Percentiles rank a stretch among this genome's conserved stretches.
Evolutionary conservation across 345 rosid species (phyloP).

Genomic region (rapeseed (Brassica napus)): DNA sequence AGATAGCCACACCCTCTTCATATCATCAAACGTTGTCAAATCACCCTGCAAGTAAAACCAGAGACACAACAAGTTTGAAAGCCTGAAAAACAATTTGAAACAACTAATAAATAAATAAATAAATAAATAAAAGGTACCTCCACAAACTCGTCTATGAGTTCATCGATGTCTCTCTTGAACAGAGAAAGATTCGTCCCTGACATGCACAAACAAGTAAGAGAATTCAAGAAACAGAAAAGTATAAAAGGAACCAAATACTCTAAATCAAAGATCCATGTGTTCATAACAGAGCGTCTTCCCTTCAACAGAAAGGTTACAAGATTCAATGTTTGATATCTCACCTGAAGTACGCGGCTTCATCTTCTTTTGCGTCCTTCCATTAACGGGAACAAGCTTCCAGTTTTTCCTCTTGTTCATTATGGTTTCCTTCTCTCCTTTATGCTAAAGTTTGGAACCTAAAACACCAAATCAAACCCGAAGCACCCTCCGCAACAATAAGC

Average conservation of each 20-base stretch:
- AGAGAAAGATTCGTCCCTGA: constrained; percentile 47
- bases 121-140: constrained; percentile 38
- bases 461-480: not conserved
- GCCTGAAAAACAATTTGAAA: not conserved
- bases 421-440: not conserved
- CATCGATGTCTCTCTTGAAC: constrained; percentile 66
- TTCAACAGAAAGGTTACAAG: not conserved
- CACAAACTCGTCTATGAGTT: constrained; percentile 53
- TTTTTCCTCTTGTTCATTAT: not conserved
- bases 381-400: not conserved
- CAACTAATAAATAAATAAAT: not conserved
- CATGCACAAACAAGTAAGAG: not conserved
- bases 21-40: constrained; percentile 49
- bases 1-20: constrained; percentile 66
- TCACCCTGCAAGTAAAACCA: constrained; percentile 41
- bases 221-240: not conserved
- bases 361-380: not conserved
- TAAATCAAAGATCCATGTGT: not conserved
- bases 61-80: not conserved
- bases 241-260: not conserved
- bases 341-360: not conserved
- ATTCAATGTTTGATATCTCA: not conserved
- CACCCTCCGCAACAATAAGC: not conserved
- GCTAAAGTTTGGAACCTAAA: not conserved
- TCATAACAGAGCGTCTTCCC: not conserved